These are phyloP conservation scores for Coemansia javaensis DNA, from an alignment of 192 early-diverging fungal genomes.

Conservation along the genomic window DNA sequence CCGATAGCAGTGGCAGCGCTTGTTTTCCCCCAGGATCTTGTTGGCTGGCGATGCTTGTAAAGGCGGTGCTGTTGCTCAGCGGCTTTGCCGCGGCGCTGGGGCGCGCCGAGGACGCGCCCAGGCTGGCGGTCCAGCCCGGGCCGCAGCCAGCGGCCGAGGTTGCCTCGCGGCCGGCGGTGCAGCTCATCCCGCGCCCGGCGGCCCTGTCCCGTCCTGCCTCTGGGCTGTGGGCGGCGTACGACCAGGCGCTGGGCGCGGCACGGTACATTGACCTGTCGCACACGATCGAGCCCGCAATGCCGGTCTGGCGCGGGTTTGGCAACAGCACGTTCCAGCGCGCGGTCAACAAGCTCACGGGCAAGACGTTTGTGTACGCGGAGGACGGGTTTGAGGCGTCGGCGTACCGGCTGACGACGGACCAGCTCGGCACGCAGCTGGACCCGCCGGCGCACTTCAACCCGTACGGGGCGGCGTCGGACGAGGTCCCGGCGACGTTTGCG, in stretches of 20 bases:
- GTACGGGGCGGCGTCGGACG: conserved; percentile 39
- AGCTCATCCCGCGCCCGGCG: not conserved
- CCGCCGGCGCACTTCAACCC: conserved; percentile 52
- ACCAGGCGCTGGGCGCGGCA: conserved; percentile 19
- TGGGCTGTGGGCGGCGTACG: conserved; percentile 31
- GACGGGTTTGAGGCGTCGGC: conserved; percentile 48
- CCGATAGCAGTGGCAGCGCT: too few species aligned
- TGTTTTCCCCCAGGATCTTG: too few species aligned
- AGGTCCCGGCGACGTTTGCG: conserved; percentile 49
- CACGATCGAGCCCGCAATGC: conserved; percentile 50
- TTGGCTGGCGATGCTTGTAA: too few species aligned
- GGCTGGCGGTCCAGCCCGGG: too few species aligned
- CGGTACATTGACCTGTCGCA: conserved; percentile 52
- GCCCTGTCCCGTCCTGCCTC: not conserved
- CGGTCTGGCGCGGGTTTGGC: conserved; percentile 54
- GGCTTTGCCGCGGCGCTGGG: too few species aligned
- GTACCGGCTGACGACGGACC: conserved; percentile 51
- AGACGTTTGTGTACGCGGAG: conserved; percentile 38
- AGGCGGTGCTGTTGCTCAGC: too few species aligned
- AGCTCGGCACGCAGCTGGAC: conserved; percentile 54
- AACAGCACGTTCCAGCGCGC: conserved; percentile 44
- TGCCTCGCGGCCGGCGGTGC: not conserved
- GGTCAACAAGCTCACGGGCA: conserved; percentile 33
- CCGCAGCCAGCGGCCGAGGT: not conserved
- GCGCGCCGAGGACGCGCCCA: too few species aligned